Evolutionary conservation across 2,329 filamentous ascomycete species (phyloP), one percentile per base, ranked within the genome.

Genomic region (Trichoderma guizhouense): DNA sequence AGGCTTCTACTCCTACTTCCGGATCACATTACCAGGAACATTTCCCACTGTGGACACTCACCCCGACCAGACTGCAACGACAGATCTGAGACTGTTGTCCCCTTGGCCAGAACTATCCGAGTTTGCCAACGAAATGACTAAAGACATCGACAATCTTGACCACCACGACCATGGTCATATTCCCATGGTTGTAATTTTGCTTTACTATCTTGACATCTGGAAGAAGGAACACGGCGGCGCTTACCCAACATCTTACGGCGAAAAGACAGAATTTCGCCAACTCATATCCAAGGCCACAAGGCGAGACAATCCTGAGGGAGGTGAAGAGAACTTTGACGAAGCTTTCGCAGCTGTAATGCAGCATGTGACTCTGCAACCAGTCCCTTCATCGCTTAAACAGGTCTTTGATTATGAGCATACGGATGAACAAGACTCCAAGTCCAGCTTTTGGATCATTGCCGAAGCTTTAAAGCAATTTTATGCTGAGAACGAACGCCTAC

Each of bases 291-390:
- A 86, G 7, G 89, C 88, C 3, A 88, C 92, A 76, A 89, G 94
- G 76, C 92, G 85, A 65, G 84, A 91, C 76, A 97, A 90, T 72
- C 81, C 93, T 0, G 94, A 97, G 80, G 95, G 94, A 60, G 93
- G 92, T 71, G 96, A 99, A 79, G 96, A 99, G 83, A 99, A 99
- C 81, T 99, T 94, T 78, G 94, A 98, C 73, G 96, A 99, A 82
- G 97, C 96, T 5, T 90, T 91, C 60, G 90, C 90, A 15, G 94
- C 95, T 6, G 94, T 98, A 1, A 86, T 98, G 77, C 97, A 97
- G 81, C 93, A 92, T n/a, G 85, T 99, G 36, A 90, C 91, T 57
- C 83, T 86, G 21, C 90, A 91, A 60, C 88, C 87, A 30, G 81
- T 97, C 24, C 90, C 92, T 53, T 88, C 88, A 58, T 88, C 90